Evolutionary conservation across 169 alveolate genomes (phyloP), one percentile per base, ranked within the genome.

Genomic region (Condylostoma magnum): DNA sequence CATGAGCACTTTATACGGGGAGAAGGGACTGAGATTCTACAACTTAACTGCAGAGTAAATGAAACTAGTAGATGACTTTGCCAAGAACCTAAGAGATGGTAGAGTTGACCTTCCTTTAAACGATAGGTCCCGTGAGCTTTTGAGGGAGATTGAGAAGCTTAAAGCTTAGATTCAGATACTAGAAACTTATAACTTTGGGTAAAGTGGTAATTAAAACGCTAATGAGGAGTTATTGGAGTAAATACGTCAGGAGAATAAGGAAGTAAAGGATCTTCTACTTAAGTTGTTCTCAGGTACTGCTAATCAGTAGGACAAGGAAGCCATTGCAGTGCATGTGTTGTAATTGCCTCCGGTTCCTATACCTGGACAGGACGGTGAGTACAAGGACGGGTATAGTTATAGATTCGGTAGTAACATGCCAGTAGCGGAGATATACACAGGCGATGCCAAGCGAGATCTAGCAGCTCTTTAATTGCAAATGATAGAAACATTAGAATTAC

Each of bases 381-480:
- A 20, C 44, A 10, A n/a, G 12, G 75, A 66, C 20, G 75, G 75
- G 20, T 66, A 28, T 31, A 46, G 65, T 5, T 66, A 66, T 28
- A 43, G 75, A 2, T 66, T 66, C 28, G 22, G 63, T 12, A 10
- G 50, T 12, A 66, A 31, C 25, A 6, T 66, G 41, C 58, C 58
- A 66, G 30, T 66, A 12, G 20, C 75, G 6, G 48, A 66, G 27
- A 46, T 66, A 1, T 66, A 43, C 50, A 47, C 58, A 1, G 75
- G 75, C 0, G 75, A 66, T 12, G 22, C 58, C 10, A 66, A 66
- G 31, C 10, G 63, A 6, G 84, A 75, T 47, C 44, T 71, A 6
- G 76, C 90, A 41, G 75, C 71, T 43, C 28, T 83, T 8, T 78
- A 78, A 33, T 55, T 83, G 1, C 77, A 83, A 57, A 51, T 83